phyloP scores from a whole-genome alignment of 345 rosid genomes.

The Aquilaria sinensis region DNA sequence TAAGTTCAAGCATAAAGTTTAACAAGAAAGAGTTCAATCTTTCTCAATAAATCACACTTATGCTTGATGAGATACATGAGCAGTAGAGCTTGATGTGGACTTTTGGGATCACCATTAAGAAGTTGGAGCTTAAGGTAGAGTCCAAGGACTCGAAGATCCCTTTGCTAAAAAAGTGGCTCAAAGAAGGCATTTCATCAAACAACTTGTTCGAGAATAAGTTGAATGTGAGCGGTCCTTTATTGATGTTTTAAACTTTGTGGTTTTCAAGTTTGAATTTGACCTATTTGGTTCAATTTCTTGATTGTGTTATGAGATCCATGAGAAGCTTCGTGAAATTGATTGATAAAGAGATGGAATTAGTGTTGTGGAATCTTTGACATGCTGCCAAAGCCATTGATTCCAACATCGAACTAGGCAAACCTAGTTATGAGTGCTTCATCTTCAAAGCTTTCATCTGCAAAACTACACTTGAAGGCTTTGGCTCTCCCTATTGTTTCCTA shows the following conservation, averaged over 20 bases:
- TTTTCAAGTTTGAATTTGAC: slow-evolving; percentile 32
- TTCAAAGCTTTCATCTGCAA: slow-evolving; percentile 72
- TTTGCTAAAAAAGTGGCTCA: slow-evolving; percentile 30
- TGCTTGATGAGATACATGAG: slow-evolving; percentile 93
- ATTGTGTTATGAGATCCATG: slow-evolving; percentile 49
- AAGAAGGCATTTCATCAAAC: slow-evolving; percentile 29
- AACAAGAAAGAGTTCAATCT: slow-evolving; percentile 62
- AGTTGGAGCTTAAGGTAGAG: slow-evolving; percentile 45
- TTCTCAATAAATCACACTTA: slow-evolving; percentile 75
- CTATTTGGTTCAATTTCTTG: slow-evolving; percentile 51
- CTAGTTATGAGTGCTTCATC: slow-evolving; percentile 48
- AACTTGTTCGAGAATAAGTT: slow-evolving; percentile 55
- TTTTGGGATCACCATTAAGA: slow-evolving; percentile 71
- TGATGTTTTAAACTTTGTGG: slow-evolving; percentile 42
- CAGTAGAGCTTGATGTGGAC: slow-evolving; percentile 91
- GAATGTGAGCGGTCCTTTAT: slow-evolving; percentile 52
- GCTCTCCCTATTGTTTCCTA: slow-evolving; percentile 30
- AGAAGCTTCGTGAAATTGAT: slow-evolving; percentile 53
- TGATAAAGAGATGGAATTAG: slow-evolving; percentile 72
- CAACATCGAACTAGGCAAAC: slow-evolving; percentile 26
- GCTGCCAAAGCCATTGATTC: slow-evolving; percentile 62
- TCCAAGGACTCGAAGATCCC: slow-evolving; percentile 33
- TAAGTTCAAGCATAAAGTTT: slow-evolving; percentile 58
- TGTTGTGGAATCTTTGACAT: slow-evolving; percentile 73
- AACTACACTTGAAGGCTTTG: slow-evolving; percentile 63